Evolutionary conservation across 1,284 basidiomycete genomes (phyloP).

Genomic region (Ganoderma multipileum): DNA sequence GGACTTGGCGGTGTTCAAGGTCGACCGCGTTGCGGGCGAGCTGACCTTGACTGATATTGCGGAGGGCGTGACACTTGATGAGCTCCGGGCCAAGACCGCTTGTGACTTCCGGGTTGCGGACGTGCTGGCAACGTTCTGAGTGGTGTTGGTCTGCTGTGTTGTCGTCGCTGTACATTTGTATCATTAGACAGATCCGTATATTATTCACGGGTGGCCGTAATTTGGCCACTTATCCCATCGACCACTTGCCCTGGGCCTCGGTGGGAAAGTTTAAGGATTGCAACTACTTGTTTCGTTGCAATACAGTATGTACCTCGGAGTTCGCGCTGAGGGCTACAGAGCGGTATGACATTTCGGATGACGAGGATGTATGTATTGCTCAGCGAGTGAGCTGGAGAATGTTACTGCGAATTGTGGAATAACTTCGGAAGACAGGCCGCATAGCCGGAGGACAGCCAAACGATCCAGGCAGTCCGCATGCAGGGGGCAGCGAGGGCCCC

Average conservation of each 20-base stretch:
- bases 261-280: not conserved
- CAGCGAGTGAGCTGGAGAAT: not conserved
- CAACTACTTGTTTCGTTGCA: not conserved
- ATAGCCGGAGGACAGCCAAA: not conserved
- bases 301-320: not conserved
- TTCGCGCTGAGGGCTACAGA: not conserved
- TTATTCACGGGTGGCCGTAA: not conserved
- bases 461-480: not conserved
- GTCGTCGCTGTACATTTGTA: constrained; percentile 3
- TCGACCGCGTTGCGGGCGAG: constrained; percentile 78
- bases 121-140: constrained; percentile 36
- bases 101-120: constrained; percentile 73
- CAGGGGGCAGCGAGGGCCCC: not conserved
- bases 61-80: constrained; percentile 83
- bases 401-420: not conserved
- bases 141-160: not conserved
- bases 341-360: not conserved
- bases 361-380: not conserved
- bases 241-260: not conserved
- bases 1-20: constrained; percentile 90
- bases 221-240: not conserved
- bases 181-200: not conserved
- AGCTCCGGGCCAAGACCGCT: constrained; percentile 86
- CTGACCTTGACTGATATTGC: constrained; percentile 85
- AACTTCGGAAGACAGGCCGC: not conserved